phyloP scores from a whole-genome alignment of 345 rosid species.

The Crucihimalaya himalaica region DNA sequence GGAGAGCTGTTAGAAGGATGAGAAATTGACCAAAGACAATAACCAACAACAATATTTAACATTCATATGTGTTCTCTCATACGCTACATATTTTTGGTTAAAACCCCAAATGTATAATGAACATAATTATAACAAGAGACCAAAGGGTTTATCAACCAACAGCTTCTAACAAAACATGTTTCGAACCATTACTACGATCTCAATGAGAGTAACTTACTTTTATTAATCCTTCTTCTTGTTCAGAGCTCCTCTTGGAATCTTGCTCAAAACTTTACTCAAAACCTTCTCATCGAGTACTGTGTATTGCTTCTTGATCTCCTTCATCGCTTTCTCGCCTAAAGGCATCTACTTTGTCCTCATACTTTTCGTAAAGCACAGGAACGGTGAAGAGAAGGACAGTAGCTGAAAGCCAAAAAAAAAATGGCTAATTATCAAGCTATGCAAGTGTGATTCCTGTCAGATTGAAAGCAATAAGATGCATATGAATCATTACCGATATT shows the following conservation, averaged over 20 bases:
- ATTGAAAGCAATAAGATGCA: neutral
- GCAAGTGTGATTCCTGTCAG: neutral
- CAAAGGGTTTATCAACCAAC: constrained; percentile 8
- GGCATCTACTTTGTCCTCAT: constrained; percentile 69
- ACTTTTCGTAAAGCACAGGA: constrained; percentile 72
- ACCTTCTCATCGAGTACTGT: constrained; percentile 67
- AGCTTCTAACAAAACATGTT: constrained; percentile 11
- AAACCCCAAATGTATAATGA: neutral
- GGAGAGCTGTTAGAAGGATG: too few species aligned
- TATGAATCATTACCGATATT: constrained; percentile 56
- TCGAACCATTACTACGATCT: neutral
- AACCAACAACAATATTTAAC: neutral
- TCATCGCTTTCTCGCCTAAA: constrained; percentile 60
- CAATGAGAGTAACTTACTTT: neutral
- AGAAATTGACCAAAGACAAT: neutral
- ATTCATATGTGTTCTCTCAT: neutral
- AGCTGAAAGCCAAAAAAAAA: constrained; percentile 37
- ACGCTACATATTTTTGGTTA: neutral
- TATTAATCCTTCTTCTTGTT: constrained; percentile 45
- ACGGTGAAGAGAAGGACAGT: constrained; percentile 64
- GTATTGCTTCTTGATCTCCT: constrained; percentile 68
- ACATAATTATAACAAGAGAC: constrained; percentile 9
- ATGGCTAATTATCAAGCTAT: neutral
- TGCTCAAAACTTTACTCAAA: constrained; percentile 52
- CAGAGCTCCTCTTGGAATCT: constrained; percentile 58